Conservation (phyloP, 1,284 basidiomycete genomes). For the Trametes hirsuta region DNA sequence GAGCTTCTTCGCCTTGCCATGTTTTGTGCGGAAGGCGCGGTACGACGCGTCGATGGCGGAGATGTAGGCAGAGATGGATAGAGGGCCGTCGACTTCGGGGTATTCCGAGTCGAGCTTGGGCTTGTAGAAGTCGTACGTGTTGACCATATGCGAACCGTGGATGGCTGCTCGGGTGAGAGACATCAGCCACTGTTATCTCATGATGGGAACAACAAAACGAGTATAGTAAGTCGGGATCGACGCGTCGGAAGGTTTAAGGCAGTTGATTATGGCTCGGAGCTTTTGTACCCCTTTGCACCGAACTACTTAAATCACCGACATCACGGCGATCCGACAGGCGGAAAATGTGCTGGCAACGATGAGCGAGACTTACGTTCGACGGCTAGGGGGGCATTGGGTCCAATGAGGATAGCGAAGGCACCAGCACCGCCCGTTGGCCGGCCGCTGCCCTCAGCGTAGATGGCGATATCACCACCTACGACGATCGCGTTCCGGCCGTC, state of each 20-base stretch:
- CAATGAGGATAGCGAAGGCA: constrained; percentile 93
- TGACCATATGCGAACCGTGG: constrained; percentile 97
- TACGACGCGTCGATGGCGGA: constrained; percentile 93
- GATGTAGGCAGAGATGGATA: constrained; percentile 95
- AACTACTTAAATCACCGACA: not conserved
- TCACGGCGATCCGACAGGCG: not conserved
- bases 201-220: not conserved
- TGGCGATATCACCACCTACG: constrained; percentile 96
- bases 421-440: constrained; percentile 98
- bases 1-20: constrained; percentile 65
- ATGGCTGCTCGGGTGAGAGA: constrained; percentile 62
- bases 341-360: constrained; percentile 6
- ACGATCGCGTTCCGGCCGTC: constrained; percentile 98
- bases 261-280: not conserved
- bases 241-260: not conserved
- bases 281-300: not conserved
- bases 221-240: constrained; percentile 6
- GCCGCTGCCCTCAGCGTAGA: constrained; percentile 96
- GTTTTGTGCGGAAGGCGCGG: constrained; percentile 85
- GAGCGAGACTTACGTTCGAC: constrained; percentile 83
- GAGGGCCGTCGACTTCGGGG: constrained; percentile 96
- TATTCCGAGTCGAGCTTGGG: constrained; percentile 92
- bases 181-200: not conserved
- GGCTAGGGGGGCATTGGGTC: constrained; percentile 93
- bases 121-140: constrained; percentile 99